phyloP scores from a whole-genome alignment of 2,329 filamentous ascomycete genomes.

The Fusarium napiforme region DNA sequence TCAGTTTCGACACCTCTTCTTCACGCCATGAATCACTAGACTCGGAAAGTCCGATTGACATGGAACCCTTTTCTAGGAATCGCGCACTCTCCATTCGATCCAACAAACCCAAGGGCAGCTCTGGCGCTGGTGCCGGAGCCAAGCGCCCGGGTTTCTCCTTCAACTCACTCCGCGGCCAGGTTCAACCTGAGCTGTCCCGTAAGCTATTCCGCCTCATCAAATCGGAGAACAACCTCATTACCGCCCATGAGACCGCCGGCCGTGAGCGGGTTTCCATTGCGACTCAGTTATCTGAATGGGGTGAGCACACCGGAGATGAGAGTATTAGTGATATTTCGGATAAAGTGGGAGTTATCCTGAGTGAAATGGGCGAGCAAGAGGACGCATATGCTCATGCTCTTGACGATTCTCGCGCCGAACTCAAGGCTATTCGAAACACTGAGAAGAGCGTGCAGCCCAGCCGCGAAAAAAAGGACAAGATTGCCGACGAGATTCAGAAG shows the following conservation, averaged over 20 bases:
- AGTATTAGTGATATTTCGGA: constrained; percentile 89
- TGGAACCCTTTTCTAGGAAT: constrained; percentile 63
- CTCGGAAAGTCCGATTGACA: constrained; percentile 45
- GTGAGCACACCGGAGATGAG: constrained; percentile 89
- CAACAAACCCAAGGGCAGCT: constrained; percentile 60
- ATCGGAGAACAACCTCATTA: constrained; percentile 88
- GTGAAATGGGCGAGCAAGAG: constrained; percentile 94
- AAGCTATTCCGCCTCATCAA: constrained; percentile 94
- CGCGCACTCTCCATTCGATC: constrained; percentile 80
- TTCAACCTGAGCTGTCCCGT: constrained; percentile 89
- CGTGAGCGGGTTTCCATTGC: constrained; percentile 88
- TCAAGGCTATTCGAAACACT: constrained; percentile 95
- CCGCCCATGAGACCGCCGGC: constrained; percentile 84
- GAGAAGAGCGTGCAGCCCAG: constrained; percentile 95
- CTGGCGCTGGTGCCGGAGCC: constrained; percentile 51
- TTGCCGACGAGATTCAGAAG: constrained; percentile 90
- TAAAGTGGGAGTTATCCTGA: constrained; percentile 92
- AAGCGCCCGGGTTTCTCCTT: constrained; percentile 78
- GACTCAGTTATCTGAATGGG: constrained; percentile 94
- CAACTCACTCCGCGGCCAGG: constrained; percentile 83
- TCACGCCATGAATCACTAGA: constrained; percentile 31
- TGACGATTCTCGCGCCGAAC: constrained; percentile 81
- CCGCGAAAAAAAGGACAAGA: constrained; percentile 86
- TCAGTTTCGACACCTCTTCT: constrained; percentile 47
- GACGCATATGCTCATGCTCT: constrained; percentile 86